Evolutionary conservation across 352 stramenopile species (phyloP), one percentile per base, ranked within the genome.

Genomic region (Globisporangium iwayamae): DNA sequence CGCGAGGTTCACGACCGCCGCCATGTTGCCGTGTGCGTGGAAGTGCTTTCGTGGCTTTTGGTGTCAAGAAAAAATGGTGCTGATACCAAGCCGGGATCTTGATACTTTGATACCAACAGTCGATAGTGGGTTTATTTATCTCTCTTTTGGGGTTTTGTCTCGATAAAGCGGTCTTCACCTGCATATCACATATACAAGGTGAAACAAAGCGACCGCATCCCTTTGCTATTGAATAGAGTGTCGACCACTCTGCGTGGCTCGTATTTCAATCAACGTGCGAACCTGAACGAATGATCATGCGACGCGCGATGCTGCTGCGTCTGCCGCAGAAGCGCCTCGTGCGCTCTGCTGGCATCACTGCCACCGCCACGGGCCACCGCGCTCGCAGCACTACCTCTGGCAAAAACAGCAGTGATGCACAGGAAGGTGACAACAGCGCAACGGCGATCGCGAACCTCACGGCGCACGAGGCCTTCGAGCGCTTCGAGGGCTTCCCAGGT

Each of bases 401-500:
- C 36, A 36, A 13, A 41, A 53, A 14, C 20, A 56, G 55, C 3
- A n/a, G n/a, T n/a, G n/a, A n/a, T n/a, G 20, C 16, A 10, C 22
- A 47, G 38, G 65, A 48, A 8, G 36, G 8, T 2, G 53, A 28
- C 25, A 25, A n/a, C 30, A 51, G n/a, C 45, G 32, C 48, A 53
- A 25, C 28, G n/a, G 46, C 54, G 53, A 34, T 67, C 47, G 55
- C 34, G 51, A 56, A 64, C 58, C 43, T 66, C 30, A 64, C 67
- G 7, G 43, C 67, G 11, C 32, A 56, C 14, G 74, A 81, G 52
- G 78, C 75, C 28, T 79, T 90, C 63, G 77, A 79, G 56, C 81
- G 84, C 43, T 93, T 93, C 58, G 68, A 75, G 20, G 53, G 67
- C 13, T 73, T 93, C 5, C 68, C 73, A 0, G 67, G 70, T 45